Conservation (phyloP, 2,329 filamentous ascomycete species). For the Neospermospora avenae region DNA sequence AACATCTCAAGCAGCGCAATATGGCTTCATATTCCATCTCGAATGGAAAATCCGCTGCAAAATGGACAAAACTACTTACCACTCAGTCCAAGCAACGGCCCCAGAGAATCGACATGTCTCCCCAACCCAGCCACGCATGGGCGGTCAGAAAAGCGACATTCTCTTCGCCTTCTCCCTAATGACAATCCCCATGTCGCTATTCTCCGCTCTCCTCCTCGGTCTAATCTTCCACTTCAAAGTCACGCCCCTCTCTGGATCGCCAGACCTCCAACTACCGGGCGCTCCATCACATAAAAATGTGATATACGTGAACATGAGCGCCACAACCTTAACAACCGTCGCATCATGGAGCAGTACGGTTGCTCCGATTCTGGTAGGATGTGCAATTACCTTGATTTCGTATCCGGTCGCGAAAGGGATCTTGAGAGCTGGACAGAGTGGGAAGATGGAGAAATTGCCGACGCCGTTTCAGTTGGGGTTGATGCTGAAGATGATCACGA, state of each 20-base stretch:
- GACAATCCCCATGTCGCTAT: neutral
- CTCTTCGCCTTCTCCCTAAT: slow-evolving; percentile 2
- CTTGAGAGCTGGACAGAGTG: neutral
- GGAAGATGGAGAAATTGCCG: neutral
- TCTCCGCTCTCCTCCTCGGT: neutral
- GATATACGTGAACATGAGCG: neutral
- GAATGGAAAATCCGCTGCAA: neutral
- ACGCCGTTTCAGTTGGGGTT: neutral
- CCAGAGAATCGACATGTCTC: neutral
- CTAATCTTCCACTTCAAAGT: neutral
- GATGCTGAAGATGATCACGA: neutral
- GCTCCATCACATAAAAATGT: neutral
- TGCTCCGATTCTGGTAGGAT: neutral
- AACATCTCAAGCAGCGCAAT: neutral
- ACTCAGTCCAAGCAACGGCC: neutral
- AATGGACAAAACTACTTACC: neutral
- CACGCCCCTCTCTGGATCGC: neutral
- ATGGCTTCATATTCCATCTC: neutral
- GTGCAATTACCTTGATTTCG: neutral
- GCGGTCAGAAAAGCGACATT: neutral
- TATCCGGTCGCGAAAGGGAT: neutral
- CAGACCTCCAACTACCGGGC: neutral
- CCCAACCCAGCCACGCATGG: neutral
- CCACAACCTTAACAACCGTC: neutral
- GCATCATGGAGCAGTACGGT: neutral